Evolutionary conservation across 2,329 filamentous ascomycete genomes (phyloP).

Genomic region (Curvularia verruculosa): DNA sequence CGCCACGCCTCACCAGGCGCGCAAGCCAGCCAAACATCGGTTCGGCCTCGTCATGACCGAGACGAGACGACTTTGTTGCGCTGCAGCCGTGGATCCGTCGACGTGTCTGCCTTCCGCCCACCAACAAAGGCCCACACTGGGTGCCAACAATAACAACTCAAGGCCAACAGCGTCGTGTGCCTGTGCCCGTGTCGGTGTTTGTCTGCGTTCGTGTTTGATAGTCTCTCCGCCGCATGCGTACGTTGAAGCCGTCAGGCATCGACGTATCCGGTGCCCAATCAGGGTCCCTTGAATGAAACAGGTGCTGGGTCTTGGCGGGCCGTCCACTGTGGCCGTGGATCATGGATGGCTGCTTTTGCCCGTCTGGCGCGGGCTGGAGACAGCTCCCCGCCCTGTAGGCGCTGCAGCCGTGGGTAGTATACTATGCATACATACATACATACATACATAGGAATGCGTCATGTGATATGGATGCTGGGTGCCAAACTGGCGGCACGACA

Average conservation of each 20-base stretch:
- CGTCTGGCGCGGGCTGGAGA: neutral
- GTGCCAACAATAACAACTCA: neutral
- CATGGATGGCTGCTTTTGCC: constrained; percentile 1
- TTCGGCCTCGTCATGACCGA: neutral
- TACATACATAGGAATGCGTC: neutral
- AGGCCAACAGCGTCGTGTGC: no score
- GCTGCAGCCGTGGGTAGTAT: neutral
- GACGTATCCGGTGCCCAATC: constrained; percentile 10
- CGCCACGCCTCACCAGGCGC: no score
- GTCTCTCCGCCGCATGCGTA: no score
- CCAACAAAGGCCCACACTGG: neutral
- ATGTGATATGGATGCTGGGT: neutral
- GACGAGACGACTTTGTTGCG: neutral
- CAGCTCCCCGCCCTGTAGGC: neutral
- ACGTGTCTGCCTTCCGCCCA: neutral
- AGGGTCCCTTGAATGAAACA: constrained; percentile 6
- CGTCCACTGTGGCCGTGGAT: neutral
- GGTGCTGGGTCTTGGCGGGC: constrained; percentile 9
- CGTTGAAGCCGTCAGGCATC: neutral
- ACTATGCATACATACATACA: no score
- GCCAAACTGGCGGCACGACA: neutral
- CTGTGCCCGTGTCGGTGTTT: no score
- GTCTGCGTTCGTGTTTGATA: no score
- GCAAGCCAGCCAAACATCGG: neutral
- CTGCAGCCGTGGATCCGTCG: neutral